Evolutionary conservation across 371 early-diverging fungal species (phyloP), one percentile per base, ranked within the genome.

Genomic region (Lichtheimia corymbifera): DNA sequence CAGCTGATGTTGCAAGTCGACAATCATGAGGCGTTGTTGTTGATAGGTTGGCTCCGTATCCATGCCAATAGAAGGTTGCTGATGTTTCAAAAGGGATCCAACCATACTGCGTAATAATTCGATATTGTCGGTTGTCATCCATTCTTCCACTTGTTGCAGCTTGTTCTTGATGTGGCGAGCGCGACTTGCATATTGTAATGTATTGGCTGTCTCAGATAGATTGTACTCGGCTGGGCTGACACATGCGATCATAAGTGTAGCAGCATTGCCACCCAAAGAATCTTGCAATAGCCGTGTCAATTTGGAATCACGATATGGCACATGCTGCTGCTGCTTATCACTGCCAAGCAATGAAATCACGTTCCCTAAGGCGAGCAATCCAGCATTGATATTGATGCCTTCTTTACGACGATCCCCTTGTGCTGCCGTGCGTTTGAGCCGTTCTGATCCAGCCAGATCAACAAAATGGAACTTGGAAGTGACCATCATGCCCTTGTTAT

Each of bases 221-320:
- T 94, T 91, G 54, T 70, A 62, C 53, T 91, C 90, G 15, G 90
- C 85, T 0, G 94, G 91, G 59, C 89, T 87, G 7, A 96, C 88
- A 80, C 97, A 97, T 2, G 97, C 96, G 53, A 98, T 87, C 95
- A 98, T 94, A 17, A 97, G 66, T 0, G 97, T 93, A 42, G 89
- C 86, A 24, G 91, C 84, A 53, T 94, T 96, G 3, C 98, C 99
- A 55, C 97, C 97, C 28, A 99, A 80, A 20, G 96, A 96, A 70
- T 97, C 95, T 77, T 99, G 96, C 47, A 99, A 82, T 42, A 99
- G 80, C 17, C 87, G 87, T 2, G 99, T 99, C 12, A 99, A 84
- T 68, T 99, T 99, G n/a, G 94, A 93, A 69, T 99, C 98, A 58
- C 99, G 88, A 69, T 95, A 99, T 2, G 99, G 99, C 11, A 99